Conservation (phyloP, 1,139 yeast species). For the Lodderomyces metapsilosis region DNA sequence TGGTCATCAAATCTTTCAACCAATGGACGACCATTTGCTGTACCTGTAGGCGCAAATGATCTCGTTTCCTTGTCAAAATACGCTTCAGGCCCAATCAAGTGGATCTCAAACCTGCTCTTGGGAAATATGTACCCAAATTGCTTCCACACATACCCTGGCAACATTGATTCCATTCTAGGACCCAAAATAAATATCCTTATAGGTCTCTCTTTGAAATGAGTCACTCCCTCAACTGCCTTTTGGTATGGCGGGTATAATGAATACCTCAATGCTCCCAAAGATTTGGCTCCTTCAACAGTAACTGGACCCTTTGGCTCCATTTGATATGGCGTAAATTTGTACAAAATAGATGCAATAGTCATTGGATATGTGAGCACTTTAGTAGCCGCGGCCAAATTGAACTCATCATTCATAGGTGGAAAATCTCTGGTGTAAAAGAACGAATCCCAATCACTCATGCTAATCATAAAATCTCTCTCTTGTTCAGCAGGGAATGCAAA, state of each 20-base stretch:
- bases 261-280: constrained; percentile 86
- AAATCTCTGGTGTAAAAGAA: constrained; percentile 91
- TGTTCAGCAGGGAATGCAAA: constrained; percentile 87
- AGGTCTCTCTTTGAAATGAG: constrained; percentile 76
- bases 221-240: constrained; percentile 34
- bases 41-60: constrained; percentile 36
- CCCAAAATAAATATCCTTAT: constrained; percentile 87
- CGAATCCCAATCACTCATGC: constrained; percentile 87
- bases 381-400: constrained; percentile 91
- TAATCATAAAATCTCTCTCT: constrained; percentile 73
- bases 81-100: constrained; percentile 92
- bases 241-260: constrained; percentile 73
- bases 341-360: constrained; percentile 81
- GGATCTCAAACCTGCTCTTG: constrained; percentile 75
- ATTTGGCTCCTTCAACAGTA: constrained; percentile 88
- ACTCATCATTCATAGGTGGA: constrained; percentile 95
- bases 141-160: constrained; percentile 96
- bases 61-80: constrained; percentile 59
- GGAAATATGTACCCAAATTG: constrained; percentile 89
- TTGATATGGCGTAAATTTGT: constrained; percentile 81
- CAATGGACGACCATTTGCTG: constrained; percentile 56
- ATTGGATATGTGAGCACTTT: constrained; percentile 92
- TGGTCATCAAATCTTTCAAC: constrained; percentile 75
- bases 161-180: constrained; percentile 88
- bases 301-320: constrained; percentile 83